Conservation (phyloP, 2,329 filamentous ascomycete genomes). For the Fusarium setosum region DNA sequence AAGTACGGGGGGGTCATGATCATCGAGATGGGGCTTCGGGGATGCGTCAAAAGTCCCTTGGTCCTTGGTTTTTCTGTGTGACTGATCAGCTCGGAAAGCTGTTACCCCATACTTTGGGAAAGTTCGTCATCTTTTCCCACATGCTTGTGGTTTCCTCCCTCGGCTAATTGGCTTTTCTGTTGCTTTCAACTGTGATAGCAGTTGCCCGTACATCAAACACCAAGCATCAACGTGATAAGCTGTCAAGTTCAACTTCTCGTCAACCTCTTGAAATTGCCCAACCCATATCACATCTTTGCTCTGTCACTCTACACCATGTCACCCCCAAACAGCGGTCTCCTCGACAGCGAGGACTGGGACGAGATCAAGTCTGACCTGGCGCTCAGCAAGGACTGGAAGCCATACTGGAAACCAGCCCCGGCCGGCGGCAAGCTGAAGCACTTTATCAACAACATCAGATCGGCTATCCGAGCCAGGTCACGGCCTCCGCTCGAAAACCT, state of each 20-base stretch:
- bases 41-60: slow-evolving; percentile 25
- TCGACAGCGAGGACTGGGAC: slow-evolving; percentile 50
- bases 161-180: slow-evolving; percentile 19
- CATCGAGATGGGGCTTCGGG: not conserved
- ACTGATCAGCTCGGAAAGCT: not conserved
- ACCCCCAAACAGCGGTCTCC: slow-evolving; percentile 44
- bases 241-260: not conserved
- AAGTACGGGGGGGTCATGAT: not conserved
- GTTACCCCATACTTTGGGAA: not conserved
- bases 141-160: slow-evolving; percentile 25
- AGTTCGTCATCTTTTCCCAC: slow-evolving; percentile 19
- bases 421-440: slow-evolving; percentile 23
- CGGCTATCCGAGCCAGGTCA: slow-evolving; percentile 25
- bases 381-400: slow-evolving; percentile 37
- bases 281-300: not conserved
- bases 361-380: slow-evolving; percentile 39
- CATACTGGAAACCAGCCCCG: slow-evolving; percentile 44
- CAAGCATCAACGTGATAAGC: slow-evolving; percentile 1
- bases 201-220: slow-evolving; percentile 8
- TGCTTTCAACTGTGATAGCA: slow-evolving; percentile 1
- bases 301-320: slow-evolving; percentile 41
- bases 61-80: not conserved
- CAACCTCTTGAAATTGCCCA: not conserved
- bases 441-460: slow-evolving; percentile 14
- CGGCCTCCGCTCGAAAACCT: slow-evolving; percentile 42